Conservation (phyloP, 2,329 filamentous ascomycete species). For the Claviceps pusilla region DNA sequence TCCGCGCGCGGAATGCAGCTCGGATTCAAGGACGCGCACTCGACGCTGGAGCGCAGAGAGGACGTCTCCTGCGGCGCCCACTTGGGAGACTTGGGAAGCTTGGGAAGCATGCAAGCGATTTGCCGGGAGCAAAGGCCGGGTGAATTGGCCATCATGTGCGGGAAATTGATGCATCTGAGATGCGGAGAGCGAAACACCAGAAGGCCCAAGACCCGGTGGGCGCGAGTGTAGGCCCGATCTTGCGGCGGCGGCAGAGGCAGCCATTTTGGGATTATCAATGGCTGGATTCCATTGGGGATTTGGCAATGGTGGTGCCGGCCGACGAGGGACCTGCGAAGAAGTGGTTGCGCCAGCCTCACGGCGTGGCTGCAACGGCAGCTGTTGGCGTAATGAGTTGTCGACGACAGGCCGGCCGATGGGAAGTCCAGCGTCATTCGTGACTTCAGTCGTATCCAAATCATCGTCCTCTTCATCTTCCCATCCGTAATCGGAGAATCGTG, state of each 20-base stretch:
- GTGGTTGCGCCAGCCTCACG: conserved; percentile 8
- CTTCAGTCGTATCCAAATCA: conserved; percentile 42
- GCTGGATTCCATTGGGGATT: conserved; percentile 26
- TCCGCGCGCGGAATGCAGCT: conserved; percentile 49
- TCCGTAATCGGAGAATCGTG: conserved; percentile 23
- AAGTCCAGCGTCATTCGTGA: conserved; percentile 33
- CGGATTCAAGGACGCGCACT: conserved; percentile 36
- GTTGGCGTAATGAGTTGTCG: conserved; percentile 22
- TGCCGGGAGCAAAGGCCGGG: conserved; percentile 19
- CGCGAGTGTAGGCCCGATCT: conserved; percentile 8
- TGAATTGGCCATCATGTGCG: conserved; percentile 23
- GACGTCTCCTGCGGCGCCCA: conserved; percentile 18
- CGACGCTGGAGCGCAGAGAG: conserved; percentile 35
- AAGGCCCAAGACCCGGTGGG: conserved; percentile 6
- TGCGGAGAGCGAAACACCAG: conserved; percentile 12
- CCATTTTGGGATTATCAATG: conserved; percentile 13
- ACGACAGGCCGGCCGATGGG: conserved; percentile 21
- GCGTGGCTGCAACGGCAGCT: conserved; percentile 17
- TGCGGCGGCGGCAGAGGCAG: conserved; percentile 2
- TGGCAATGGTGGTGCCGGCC: conserved; percentile 17
- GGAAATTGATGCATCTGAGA: conserved; percentile 18
- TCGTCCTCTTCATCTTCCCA: conserved; percentile 38
- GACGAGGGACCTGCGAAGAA: conserved; percentile 11
- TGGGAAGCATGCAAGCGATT: conserved; percentile 8
- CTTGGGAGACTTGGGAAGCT: conserved; percentile 14